Conservation (phyloP, 179 eudicot species). For the Actinidia arguta region DNA sequence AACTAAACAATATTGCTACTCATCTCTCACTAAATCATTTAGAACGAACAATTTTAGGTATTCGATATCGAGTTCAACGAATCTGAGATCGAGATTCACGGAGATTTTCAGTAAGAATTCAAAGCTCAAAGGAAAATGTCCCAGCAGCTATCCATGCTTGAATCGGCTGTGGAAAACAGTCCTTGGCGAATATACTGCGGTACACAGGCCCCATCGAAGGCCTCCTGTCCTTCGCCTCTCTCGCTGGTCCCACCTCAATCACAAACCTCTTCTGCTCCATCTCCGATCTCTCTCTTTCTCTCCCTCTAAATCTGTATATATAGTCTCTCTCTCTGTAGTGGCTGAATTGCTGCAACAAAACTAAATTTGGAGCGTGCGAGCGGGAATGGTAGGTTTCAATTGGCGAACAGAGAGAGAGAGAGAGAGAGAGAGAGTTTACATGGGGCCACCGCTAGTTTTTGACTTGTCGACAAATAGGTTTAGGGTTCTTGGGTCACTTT, state of each 20-base stretch:
- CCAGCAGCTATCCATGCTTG: constrained; percentile 87
- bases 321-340: background rate
- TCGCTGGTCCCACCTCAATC: constrained; percentile 67
- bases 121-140: constrained; percentile 78
- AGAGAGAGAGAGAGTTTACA: background rate
- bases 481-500: too few relatives aligned
- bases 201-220: constrained; percentile 91
- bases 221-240: constrained; percentile 58
- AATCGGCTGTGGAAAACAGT: constrained; percentile 75
- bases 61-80: background rate
- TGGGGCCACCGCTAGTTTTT: background rate
- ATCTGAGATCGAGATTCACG: background rate
- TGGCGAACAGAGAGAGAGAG: background rate
- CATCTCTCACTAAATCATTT: background rate
- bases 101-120: background rate
- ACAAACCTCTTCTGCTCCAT: constrained; percentile 58
- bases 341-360: too few relatives aligned
- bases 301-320: background rate
- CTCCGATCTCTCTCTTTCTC: constrained; percentile 20
- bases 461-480: constrained; percentile 3
- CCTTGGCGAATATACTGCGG: constrained; percentile 69
- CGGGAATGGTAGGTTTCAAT: background rate
- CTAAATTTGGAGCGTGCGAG: too few relatives aligned
- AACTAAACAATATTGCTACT: background rate
- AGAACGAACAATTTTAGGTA: background rate